Base-by-base conservation (phyloP, 129 eudicot genomes). In the Flaveria bidentis region DNA sequence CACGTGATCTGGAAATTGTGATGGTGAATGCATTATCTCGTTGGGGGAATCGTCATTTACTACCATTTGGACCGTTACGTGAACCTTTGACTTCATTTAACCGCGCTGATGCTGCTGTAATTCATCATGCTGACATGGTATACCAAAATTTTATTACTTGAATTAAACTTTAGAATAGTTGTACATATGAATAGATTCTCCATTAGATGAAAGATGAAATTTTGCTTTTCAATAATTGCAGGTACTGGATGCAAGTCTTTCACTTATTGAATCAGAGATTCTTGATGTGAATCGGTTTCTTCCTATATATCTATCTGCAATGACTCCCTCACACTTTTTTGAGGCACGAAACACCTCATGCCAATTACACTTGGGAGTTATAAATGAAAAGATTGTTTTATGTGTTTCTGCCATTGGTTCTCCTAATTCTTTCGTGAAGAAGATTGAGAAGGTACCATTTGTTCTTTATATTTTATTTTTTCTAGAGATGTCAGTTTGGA, bases 41-140 rank as follows among this genome's bases (percentile, higher is more conserved):
- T 49, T 94, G 91, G 91, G 97, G 97, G 57, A 94, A 91, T 75
- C 13, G 50, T 61, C 82, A 73, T 14, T 83, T 88, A 62, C 78
- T 94, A 82, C 98, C 98, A 46, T 91, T 87, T 77, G 98, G 97
- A 71, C 93, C 98, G 13, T 82, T 94, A 77, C 79, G 98, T 65
- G 97, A 91, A 55, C 97, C 98, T 46, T 86, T 94, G 85, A 72
- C 85, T 77, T 88, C 96, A 47, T 81, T 94, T 41, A 18, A 17
- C 2, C 88, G 98, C 68, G 98, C 91, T 51, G 86, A 88, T 87
- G 80, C 83, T 18, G 84, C 84, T 66, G 89, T 94, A 41, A 78
- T 94, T 75, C 97, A 94, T 82, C 98, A 94, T 69, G 93, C 97
- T 41, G 96, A 94, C 86, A 73, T 94, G 97, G 98, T 94, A 93